These are phyloP conservation scores for Talaromyces sp. DNA, from an alignment of 2,329 filamentous ascomycete species.

Conservation along the genomic window DNA sequence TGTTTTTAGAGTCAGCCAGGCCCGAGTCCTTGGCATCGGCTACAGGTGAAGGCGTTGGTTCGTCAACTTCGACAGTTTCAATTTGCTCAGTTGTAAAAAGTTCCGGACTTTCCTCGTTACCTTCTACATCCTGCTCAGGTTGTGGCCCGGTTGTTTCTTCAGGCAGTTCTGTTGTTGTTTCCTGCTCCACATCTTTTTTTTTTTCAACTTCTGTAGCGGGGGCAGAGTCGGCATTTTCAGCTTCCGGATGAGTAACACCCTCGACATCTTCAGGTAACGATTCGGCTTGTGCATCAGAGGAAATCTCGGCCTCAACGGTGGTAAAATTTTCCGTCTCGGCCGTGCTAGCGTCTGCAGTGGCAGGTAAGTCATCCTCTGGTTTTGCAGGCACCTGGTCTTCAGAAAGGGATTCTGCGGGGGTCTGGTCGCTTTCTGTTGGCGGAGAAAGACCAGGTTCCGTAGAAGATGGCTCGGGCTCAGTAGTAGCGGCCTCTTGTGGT, in stretches of 20 bases:
- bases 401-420: not conserved
- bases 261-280: not conserved
- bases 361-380: not conserved
- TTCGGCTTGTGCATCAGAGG: not conserved
- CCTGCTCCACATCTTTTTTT: not conserved
- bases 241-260: not conserved
- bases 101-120: not conserved
- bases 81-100: not conserved
- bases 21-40: not conserved
- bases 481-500: not conserved
- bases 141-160: not conserved
- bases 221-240: not conserved
- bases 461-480: not conserved
- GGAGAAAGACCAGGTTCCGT: not conserved
- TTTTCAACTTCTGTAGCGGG: not conserved
- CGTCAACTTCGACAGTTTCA: not conserved
- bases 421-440: not conserved
- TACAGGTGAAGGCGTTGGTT: not conserved
- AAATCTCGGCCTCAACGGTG: not conserved
- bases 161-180: not conserved
- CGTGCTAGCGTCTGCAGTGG: not conserved
- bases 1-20: slow-evolving; percentile 16
- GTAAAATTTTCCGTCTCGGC: not conserved
- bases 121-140: not conserved
- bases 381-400: not conserved